phyloP scores from a whole-genome alignment of 441 rosid species.

The Adansonia rubrostipa region DNA sequence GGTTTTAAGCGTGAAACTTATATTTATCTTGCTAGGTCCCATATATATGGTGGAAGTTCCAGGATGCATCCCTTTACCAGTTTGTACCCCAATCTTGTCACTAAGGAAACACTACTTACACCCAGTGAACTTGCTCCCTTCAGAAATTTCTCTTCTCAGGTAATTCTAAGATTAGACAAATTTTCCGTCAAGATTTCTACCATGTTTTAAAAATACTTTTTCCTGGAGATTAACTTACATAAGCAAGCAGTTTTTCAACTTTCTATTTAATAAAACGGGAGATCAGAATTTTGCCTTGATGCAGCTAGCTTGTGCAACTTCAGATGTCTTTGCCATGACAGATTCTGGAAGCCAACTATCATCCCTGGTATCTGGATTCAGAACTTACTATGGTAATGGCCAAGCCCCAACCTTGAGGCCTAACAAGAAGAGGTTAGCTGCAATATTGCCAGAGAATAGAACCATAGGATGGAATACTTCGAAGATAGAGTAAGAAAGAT shows the following conservation, averaged over 20 bases:
- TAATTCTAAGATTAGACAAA: slow-evolving; percentile 24
- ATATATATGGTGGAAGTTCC: slow-evolving; percentile 66
- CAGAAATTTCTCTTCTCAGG: slow-evolving; percentile 89
- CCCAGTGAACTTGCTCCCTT: slow-evolving; percentile 79
- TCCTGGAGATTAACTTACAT: too few relatives aligned
- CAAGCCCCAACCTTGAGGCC: slow-evolving; percentile 78
- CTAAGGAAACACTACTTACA: slow-evolving; percentile 87
- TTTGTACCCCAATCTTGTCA: slow-evolving; percentile 84
- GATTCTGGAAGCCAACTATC: slow-evolving; percentile 96
- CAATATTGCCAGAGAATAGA: slow-evolving; percentile 64
- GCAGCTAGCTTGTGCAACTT: slow-evolving; percentile 85
- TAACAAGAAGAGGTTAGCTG: slow-evolving; percentile 88
- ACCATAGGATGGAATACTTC: slow-evolving; percentile 60
- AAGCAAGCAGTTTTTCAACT: background rate
- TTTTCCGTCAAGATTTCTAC: background rate
- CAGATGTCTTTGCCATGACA: slow-evolving; percentile 93
- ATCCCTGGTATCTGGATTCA: slow-evolving; percentile 84
- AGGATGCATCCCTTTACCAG: slow-evolving; percentile 73
- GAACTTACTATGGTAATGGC: slow-evolving; percentile 80
- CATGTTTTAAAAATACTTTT: background rate
- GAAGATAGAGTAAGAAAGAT: slow-evolving; percentile 71
- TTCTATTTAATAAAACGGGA: background rate
- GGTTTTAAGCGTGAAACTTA: slow-evolving; percentile 69
- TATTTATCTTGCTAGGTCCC: slow-evolving; percentile 85
- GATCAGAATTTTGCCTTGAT: slow-evolving; percentile 25